phyloP scores from a whole-genome alignment of 805 yeast genomes.

The Wickerhamiella slavikovae region DNA sequence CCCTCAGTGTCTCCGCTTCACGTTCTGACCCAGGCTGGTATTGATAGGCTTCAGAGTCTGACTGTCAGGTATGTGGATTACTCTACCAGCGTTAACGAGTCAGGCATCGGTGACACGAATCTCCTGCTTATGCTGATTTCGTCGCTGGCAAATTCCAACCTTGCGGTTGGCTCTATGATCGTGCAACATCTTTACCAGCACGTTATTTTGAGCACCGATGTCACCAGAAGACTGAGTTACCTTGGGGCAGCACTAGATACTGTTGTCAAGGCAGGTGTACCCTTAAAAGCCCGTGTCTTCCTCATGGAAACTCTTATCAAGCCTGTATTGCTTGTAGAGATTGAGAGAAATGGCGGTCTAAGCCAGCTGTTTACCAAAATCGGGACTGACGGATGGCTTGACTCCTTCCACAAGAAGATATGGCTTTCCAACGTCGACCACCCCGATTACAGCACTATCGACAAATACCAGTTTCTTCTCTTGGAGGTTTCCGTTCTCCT shows the following conservation, averaged over 20 bases:
- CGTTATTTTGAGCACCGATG: constrained; percentile 28
- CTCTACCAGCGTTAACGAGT: not conserved
- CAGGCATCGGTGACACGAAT: constrained; percentile 16
- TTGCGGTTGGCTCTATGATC: constrained; percentile 26
- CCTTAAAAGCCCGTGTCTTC: not conserved
- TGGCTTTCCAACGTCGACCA: constrained; percentile 39
- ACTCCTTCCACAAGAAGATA: constrained; percentile 34
- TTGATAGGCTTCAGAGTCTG: constrained; percentile 35
- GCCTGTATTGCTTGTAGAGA: constrained; percentile 44
- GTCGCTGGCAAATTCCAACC: constrained; percentile 22
- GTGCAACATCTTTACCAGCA: constrained; percentile 36
- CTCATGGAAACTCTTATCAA: constrained; percentile 30
- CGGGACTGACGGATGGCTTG: constrained; percentile 35
- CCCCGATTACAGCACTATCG: constrained; percentile 24
- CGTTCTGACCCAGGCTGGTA: constrained; percentile 51
- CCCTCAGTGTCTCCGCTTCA: constrained; percentile 39
- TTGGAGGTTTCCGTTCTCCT: constrained; percentile 64
- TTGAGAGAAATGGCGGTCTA: constrained; percentile 27
- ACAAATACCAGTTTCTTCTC: constrained; percentile 53
- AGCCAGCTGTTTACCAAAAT: constrained; percentile 23
- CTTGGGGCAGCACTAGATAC: not conserved
- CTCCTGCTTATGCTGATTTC: constrained; percentile 24
- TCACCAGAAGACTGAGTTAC: not conserved
- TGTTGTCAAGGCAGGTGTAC: not conserved
- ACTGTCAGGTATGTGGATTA: constrained; percentile 15